phyloP scores from a whole-genome alignment of 495 filamentous ascomycete species.

The Stereocaulon alpinum region DNA sequence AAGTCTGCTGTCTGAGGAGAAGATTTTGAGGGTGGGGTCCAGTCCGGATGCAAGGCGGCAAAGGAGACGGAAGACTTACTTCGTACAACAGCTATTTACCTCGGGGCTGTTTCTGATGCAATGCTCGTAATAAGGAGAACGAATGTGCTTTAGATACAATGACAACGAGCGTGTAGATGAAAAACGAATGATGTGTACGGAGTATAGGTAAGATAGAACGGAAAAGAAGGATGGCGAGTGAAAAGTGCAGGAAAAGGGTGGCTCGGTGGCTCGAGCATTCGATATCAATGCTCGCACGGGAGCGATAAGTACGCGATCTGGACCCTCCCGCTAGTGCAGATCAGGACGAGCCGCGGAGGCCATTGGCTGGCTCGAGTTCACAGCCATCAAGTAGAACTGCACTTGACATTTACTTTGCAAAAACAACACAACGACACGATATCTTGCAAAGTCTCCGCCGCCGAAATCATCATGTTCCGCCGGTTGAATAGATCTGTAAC shows the following conservation, averaged over 20 bases:
- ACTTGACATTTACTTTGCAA: no score
- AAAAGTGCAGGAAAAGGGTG: slow-evolving; percentile 3
- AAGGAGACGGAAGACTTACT: background rate
- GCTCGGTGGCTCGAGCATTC: slow-evolving; percentile 2
- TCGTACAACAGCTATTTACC: background rate
- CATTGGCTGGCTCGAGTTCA: background rate
- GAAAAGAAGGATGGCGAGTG: background rate
- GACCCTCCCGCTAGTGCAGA: background rate
- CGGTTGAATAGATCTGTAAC: no score
- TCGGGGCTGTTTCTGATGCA: background rate
- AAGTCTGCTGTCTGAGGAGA: background rate
- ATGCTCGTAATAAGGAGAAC: background rate
- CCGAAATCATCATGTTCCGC: no score
- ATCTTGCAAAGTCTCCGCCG: no score
- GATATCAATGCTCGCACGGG: background rate
- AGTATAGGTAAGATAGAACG: background rate
- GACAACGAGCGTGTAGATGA: slow-evolving; percentile 5
- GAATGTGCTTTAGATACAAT: background rate
- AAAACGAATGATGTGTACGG: background rate
- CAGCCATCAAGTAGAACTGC: no score
- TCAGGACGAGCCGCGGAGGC: background rate
- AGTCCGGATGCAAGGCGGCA: slow-evolving; percentile 1
- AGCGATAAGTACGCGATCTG: background rate
- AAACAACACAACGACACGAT: no score
- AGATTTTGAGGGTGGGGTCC: background rate